Percentiles rank a stretch among this genome's conserved stretches.
These are phyloP conservation scores for Botrytis fragariae DNA, from an alignment of 2,329 filamentous ascomycete species.

Conservation along the genomic window DNA sequence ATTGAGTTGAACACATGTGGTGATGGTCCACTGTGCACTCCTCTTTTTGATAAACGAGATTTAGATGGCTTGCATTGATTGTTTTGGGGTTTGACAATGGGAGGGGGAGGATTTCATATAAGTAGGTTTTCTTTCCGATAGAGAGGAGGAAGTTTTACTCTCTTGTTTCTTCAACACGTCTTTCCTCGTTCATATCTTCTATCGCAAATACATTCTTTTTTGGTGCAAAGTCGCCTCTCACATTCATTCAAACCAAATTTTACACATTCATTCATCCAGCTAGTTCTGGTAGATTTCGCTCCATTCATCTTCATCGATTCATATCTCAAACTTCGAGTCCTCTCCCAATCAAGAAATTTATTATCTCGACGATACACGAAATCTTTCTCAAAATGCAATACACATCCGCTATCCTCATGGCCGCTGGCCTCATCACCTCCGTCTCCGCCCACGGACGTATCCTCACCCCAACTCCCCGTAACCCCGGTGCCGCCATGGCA, in stretches of 20 bases:
- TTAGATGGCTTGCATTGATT: background rate
- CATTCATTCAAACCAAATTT: constrained; percentile 15
- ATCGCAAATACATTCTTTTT: constrained; percentile 15
- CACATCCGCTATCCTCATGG: constrained; percentile 29
- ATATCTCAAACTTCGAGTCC: background rate
- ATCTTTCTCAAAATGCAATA: constrained; percentile 30
- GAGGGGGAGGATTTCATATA: background rate
- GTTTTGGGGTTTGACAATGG: background rate
- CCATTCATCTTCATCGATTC: background rate
- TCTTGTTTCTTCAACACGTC: constrained; percentile 12
- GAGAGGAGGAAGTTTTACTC: background rate
- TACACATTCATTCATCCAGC: constrained; percentile 20
- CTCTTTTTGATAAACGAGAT: background rate
- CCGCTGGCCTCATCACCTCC: constrained; percentile 39
- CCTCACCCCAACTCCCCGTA: constrained; percentile 43
- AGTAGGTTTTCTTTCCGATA: constrained; percentile 7
- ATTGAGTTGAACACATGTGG: background rate
- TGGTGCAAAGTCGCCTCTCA: constrained; percentile 20
- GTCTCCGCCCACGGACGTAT: constrained; percentile 51
- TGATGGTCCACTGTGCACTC: background rate
- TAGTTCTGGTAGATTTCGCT: constrained; percentile 21
- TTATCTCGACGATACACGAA: background rate
- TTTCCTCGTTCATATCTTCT: constrained; percentile 9
- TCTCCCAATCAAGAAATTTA: background rate
- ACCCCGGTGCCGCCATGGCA: constrained; percentile 44